phyloP scores from a whole-genome alignment of 345 rosid genomes.

The Hypericum perforatum region DNA sequence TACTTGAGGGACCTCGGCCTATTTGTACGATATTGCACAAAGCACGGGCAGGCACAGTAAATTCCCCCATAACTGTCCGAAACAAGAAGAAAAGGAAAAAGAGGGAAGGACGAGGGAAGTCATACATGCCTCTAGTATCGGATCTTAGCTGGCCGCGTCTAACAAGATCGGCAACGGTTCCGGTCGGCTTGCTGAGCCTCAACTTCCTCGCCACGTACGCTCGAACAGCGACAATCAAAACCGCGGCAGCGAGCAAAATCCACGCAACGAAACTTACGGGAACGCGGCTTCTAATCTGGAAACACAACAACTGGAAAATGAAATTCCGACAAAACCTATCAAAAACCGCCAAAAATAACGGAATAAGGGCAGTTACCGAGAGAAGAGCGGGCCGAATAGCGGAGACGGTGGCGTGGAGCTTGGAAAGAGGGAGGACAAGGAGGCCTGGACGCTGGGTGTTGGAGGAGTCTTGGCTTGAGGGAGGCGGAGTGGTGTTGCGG shows the following conservation, averaged over 20 bases:
- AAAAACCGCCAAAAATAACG: too few species aligned
- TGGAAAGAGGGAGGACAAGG: too few species aligned
- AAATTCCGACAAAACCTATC: too few species aligned
- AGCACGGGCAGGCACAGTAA: neutral
- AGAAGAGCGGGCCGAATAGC: too few species aligned
- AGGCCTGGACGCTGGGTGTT: too few species aligned
- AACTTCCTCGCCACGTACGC: conserved; percentile 34
- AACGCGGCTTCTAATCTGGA: conserved; percentile 35
- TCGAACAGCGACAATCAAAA: conserved; percentile 41
- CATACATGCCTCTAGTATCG: conserved; percentile 99
- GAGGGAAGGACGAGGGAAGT: conserved; percentile 19
- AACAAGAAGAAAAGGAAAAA: neutral
- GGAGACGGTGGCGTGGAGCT: too few species aligned
- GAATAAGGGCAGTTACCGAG: too few species aligned
- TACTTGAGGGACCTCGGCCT: conserved; percentile 72
- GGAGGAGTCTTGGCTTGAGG: too few species aligned
- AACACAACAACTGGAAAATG: conserved; percentile 1
- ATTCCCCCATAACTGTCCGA: neutral
- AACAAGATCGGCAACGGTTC: conserved; percentile 90
- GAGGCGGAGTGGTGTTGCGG: too few species aligned
- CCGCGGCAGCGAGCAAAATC: conserved; percentile 42
- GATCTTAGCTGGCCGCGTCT: conserved; percentile 95
- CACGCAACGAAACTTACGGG: conserved; percentile 34
- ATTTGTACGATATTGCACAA: conserved; percentile 16
- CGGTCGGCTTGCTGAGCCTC: conserved; percentile 31